Evolutionary conservation across 2,329 filamentous ascomycete genomes (phyloP), one percentile per base, ranked within the genome.

Genomic region (Alternaria ventricosa): DNA sequence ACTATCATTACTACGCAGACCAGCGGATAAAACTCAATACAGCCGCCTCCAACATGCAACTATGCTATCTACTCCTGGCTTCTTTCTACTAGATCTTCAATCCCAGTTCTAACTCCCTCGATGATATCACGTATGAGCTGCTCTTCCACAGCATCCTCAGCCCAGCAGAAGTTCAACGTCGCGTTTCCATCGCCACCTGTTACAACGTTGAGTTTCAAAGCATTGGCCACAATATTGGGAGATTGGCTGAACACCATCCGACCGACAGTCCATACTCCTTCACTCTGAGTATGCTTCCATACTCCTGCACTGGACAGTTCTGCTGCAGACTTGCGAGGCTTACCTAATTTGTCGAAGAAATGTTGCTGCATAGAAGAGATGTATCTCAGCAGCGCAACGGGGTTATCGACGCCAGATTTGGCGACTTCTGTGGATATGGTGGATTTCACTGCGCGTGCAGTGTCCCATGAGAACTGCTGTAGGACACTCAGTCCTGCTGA

Each of bases 301-400:
- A 80, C 70, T 0, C 84, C 84, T 5, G 86, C 57, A 68, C 84
- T 86, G 0, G 84, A 84, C 8, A 86, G 60, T 64, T 86, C 84
- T 22, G 81, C 83, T 9, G 76, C 80, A 15, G 71, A 67, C 1
- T 68, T 71, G 3, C 84, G 73, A 4, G 75, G 67, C 46, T 80
- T 78, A 4, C 83, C 84, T 2, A 83, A 20, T 54, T 80, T 78
- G 0, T 75, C 73, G 4, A 69, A 57, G 45, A 83, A 80, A 12
- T 81, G 73, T 1, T 77, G 76, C 4, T 78, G 77, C 41, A 81
- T 78, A 55, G 84, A 69, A 12, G 75, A 70, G 0, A 84, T 80
- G 27, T 76, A 82, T 45, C 78, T 80, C 11, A 85, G 71, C 7
- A 84, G 72, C 5, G 78, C 80, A 13, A 79, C 49, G 5, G 63